Evolutionary conservation across 306 rosid genomes (phyloP), one percentile per base, ranked within the genome.

Genomic region (Vigna trinervia): DNA sequence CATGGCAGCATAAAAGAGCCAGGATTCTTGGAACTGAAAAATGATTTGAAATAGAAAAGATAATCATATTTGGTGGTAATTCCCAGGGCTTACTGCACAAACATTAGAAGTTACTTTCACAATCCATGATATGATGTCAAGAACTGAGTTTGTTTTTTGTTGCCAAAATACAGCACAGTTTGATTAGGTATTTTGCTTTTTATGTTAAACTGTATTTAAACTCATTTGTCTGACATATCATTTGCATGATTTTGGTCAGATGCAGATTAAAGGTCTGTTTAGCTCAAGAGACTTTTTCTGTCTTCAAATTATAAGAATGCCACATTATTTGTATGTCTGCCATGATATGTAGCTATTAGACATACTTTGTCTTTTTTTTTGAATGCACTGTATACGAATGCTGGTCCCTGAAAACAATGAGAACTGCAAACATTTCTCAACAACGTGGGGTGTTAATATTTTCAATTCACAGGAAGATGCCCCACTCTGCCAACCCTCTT

Each of bases 131-230:
- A 50, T 48, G 22, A 61, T 70, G 53, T 76, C 46, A 53, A 30
- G 50, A 28, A 62, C 34, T 70, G 58, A 61, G 43, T 46, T 70
- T 66, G n/a, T 51, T 68, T 65, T 73, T 53, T 62, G 43, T 47
- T 79, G 47, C 75, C 66, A 23, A 62, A 56, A 56, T 26, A 26
- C 41, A 19, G 15, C 67, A 68, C 59, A 48, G 10, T 19, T 50
- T 30, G 15, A 61, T 52, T 28, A 58, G 12, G 39, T 76, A 70
- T 59, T 75, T 17, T 39, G 46, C 28, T 34, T 47, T 53, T 36
- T 34, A 34, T 19, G 23, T 36, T 17, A 36, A 36, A 13, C 41
- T 46, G 30, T 36, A 23, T 51, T 50, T 60, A 28, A 11, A 15
- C 22, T 36, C 45, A 4, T 50, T 38, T 41, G 22, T 28, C 23